Base-by-base conservation (phyloP, 768 basidiomycete genomes). In the Phallus indusiatus region DNA sequence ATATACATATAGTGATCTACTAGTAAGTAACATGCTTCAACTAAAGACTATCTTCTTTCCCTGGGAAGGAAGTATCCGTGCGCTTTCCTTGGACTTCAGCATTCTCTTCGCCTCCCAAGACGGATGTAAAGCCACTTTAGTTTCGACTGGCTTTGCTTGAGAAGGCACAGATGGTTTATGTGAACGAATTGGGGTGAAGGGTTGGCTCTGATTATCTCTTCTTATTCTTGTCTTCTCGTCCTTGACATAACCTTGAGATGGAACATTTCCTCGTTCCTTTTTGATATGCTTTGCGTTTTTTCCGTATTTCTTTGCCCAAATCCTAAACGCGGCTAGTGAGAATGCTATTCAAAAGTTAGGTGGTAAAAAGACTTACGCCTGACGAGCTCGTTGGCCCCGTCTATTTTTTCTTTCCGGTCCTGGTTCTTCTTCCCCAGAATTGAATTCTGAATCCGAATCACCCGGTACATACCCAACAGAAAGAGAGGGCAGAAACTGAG, bases 221-320 rank as follows among this genome's bases (percentile, higher is more conserved):
- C 52, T 10, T 11, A 17, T 33, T 54, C n/a, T 37, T 52, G 57
- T 58, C 20, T 51, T 53, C 54, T 59, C 57, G 35, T 64, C 64
- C 54, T 64, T 28, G 52, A 54, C 54, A 55, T 35, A 53, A 51
- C 24, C 54, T 55, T 20, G 58, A 28, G 28, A 28, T 28, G 28
- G 59, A 34, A 33, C 66, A 42, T 65, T 67, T 57, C 72, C 73
- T 47, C 66, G 68, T 61, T 74, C 70, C 64, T 83, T 86, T 72
- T 88, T 87, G 72, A 94, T 80, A 70, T 98, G 95, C 69, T 95
- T 96, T 21, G 95, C 94, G 61, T 85, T 82, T 61, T 77, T 81
- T 52, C 95, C 95, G 65, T 83, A 98, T 71, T 94, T 97, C 74
- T 93, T 94, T 73, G 97, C 95, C 94, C 95, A 97, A 64, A 98